These are phyloP conservation scores for Fusarium sp. DNA, from an alignment of 2,329 filamentous ascomycete species.

Conservation along the genomic window DNA sequence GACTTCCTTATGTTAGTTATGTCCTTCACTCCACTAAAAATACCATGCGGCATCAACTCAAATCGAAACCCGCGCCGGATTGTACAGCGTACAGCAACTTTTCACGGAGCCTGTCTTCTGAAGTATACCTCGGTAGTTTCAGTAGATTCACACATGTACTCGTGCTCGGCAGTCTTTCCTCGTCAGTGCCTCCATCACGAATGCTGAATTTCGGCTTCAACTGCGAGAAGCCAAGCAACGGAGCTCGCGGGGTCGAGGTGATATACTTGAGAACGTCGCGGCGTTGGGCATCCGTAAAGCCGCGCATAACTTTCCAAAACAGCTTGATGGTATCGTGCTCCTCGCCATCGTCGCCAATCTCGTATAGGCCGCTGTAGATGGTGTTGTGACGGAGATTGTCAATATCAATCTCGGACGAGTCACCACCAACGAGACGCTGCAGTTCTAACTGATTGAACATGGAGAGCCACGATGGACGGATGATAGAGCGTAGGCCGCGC, in stretches of 20 bases:
- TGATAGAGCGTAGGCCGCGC: conserved; percentile 83
- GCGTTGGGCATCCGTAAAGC: conserved; percentile 77
- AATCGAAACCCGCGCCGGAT: conserved; percentile 90
- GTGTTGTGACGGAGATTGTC: conserved; percentile 87
- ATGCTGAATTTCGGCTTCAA: conserved; percentile 90
- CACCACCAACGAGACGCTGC: conserved; percentile 91
- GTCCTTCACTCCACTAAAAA: not conserved
- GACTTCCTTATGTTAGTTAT: not conserved
- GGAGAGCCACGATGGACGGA: conserved; percentile 90
- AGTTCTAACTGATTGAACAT: conserved; percentile 99
- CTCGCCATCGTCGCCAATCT: conserved; percentile 83
- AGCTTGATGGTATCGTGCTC: conserved; percentile 87
- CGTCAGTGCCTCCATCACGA: conserved; percentile 69
- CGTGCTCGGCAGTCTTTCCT: conserved; percentile 86
- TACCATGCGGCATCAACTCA: conserved; percentile 59
- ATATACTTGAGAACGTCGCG: conserved; percentile 94
- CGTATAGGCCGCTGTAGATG: conserved; percentile 85
- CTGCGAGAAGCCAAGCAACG: conserved; percentile 86
- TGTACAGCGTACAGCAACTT: conserved; percentile 92
- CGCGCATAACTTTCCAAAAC: conserved; percentile 91
- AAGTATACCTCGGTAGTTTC: conserved; percentile 86
- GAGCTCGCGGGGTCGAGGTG: conserved; percentile 89
- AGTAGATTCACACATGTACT: conserved; percentile 96
- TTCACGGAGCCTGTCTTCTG: conserved; percentile 70
- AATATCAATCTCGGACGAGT: conserved; percentile 85